Base-by-base conservation (phyloP, 495 filamentous ascomycete species). In the Cercophora newfieldiana region DNA sequence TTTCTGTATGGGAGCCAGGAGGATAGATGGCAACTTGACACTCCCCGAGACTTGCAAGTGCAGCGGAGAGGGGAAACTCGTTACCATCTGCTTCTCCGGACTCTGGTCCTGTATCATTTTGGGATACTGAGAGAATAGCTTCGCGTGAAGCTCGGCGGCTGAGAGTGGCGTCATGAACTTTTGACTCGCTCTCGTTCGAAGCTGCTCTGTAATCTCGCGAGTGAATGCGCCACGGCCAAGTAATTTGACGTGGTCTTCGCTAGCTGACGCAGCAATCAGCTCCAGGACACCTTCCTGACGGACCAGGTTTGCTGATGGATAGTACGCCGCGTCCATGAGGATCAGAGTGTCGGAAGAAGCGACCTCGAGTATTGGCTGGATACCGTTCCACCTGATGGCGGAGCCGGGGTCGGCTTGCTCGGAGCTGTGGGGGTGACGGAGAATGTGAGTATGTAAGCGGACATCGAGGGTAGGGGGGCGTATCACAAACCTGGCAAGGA, bases 251-350 rank as follows among this genome's bases (percentile, higher is more conserved):
- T 82, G 80, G 28, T 82, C 80, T 44, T 82, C 80, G 30, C 79
- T 78, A 22, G 78, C 75, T 2, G 80, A 79, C 0, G 81, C 81
- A 7, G 81, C 81, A 55, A 84, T 78, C 24, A 84, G 59, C 67
- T 84, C 81, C 59, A 84, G 66, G 59, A 83, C 78, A 21, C 81
- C 81, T 54, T 72, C 69, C 47, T 74, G 73, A 16, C 78, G 74
- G 19, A 76, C 74, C 54, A 74, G 75, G 60, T 76, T 77, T 7
- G 78, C 76, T 24, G 79, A 76, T 0, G 81, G 81, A 47, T 78
- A 83, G 64, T 83, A 82, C 0, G 79, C 78, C 29, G 80, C 73
- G 71, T 84, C 81, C 79, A 84, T 79, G n/a, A 84, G 66, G 68
- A 84, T 75, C n/a, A 84, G 67, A 4, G 77, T 78, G 55, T 84